Evolutionary conservation across 495 filamentous ascomycete species (phyloP).

Genomic region (Trichoderma parareesei): DNA sequence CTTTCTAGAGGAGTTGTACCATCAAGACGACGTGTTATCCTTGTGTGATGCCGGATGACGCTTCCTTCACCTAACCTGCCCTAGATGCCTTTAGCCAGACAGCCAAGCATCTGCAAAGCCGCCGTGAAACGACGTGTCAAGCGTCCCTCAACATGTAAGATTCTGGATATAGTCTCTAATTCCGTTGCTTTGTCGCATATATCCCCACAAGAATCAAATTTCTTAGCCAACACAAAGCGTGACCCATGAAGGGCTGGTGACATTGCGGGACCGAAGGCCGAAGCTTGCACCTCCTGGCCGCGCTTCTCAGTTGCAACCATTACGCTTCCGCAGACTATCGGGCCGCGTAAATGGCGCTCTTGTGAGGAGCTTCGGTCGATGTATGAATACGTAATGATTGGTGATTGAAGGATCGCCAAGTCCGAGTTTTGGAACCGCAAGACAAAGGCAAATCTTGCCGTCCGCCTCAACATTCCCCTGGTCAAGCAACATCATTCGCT

Average conservation of each 20-base stretch:
- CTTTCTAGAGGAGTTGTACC: no score
- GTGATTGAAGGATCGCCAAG: not conserved
- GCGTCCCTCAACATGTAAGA: not conserved
- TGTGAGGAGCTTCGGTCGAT: no score
- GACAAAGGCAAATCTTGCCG: no score
- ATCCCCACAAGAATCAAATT: not conserved
- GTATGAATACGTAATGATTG: not conserved
- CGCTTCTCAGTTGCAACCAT: not conserved
- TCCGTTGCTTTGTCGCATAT: not conserved
- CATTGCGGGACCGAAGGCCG: not conserved
- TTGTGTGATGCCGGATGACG: no score
- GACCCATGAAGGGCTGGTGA: not conserved
- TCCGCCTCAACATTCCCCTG: no score
- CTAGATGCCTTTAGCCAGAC: no score
- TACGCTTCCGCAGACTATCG: not conserved
- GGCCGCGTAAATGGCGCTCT: slow-evolving; percentile 2
- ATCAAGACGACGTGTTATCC: no score
- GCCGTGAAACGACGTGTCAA: no score
- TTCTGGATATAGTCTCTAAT: not conserved
- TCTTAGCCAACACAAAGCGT: not conserved
- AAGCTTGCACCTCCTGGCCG: not conserved
- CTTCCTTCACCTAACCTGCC: no score
- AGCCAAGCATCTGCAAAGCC: no score
- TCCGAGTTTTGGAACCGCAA: not conserved
- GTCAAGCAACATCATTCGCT: no score